Evolutionary conservation across 768 basidiomycete genomes (phyloP).

Genomic region (Coprinellus micaceus): DNA sequence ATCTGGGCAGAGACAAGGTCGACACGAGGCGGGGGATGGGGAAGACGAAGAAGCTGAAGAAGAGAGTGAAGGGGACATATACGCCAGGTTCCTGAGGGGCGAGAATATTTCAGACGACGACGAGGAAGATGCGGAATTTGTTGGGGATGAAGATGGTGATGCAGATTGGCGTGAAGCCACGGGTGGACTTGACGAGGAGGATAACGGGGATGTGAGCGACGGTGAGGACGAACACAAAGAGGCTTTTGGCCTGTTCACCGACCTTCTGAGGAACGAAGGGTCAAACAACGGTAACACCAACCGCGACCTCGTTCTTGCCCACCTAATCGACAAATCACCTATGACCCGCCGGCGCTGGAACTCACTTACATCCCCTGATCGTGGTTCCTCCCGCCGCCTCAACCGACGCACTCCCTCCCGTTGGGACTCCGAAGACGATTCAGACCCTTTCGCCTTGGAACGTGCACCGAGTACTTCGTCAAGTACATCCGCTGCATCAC

Average conservation of each 20-base stretch:
- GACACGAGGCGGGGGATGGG: slow-evolving; percentile 27
- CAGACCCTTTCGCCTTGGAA: slow-evolving; percentile 24
- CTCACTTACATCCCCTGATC: slow-evolving; percentile 3
- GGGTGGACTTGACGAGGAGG: slow-evolving; percentile 22
- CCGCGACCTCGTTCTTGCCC: slow-evolving; percentile 25
- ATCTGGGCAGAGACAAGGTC: background rate
- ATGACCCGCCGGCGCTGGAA: slow-evolving; percentile 16
- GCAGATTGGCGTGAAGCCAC: slow-evolving; percentile 21
- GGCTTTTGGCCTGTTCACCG: slow-evolving; percentile 48
- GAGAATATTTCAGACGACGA: slow-evolving; percentile 46
- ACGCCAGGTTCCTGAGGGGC: slow-evolving; percentile 57
- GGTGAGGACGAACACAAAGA: slow-evolving; percentile 29
- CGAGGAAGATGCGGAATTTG: background rate
- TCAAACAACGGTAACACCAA: slow-evolving; percentile 13
- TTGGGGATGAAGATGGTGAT: background rate
- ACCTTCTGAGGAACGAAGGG: slow-evolving; percentile 36
- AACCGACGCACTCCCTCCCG: slow-evolving; percentile 14
- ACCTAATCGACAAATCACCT: slow-evolving; percentile 26
- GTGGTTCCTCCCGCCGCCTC: slow-evolving; percentile 5
- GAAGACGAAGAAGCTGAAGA: slow-evolving; percentile 24
- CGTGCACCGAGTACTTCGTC: slow-evolving; percentile 22
- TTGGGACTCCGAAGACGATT: slow-evolving; percentile 13
- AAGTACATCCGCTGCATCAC: slow-evolving; percentile 8
- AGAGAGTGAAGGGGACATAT: slow-evolving; percentile 32
- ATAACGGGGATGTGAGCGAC: slow-evolving; percentile 23